Evolutionary conservation across 805 yeast species (phyloP).

Genomic region (Brettanomyces custersianus): DNA sequence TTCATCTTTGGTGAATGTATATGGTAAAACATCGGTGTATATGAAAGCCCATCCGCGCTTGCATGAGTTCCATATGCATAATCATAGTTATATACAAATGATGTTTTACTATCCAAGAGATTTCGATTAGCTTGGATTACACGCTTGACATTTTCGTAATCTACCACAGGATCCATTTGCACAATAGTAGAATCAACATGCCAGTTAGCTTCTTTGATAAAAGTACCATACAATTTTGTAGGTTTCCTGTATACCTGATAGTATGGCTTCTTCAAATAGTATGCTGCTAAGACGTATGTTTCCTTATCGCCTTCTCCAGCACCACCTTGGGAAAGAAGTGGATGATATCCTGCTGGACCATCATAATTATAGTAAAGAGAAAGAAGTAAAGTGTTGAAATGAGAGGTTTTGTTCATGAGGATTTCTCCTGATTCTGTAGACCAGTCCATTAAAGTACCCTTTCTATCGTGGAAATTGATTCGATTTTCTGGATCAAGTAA

Average conservation of each 20-base stretch:
- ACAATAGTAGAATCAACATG: conserved; percentile 17
- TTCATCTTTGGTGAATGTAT: conserved; percentile 43
- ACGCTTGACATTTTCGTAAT: conserved; percentile 13
- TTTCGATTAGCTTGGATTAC: conserved; percentile 1
- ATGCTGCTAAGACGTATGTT: conserved; percentile 60
- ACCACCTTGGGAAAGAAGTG: conserved; percentile 49
- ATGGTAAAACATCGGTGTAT: conserved; percentile 27
- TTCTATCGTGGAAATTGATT: conserved; percentile 48
- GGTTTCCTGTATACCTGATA: conserved; percentile 37
- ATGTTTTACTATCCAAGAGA: neutral
- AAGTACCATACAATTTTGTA: conserved; percentile 14
- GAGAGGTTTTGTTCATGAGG: conserved; percentile 45
- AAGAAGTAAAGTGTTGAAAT: conserved; percentile 47
- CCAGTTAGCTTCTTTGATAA: conserved; percentile 9
- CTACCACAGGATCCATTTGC: conserved; percentile 23
- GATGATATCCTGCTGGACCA: conserved; percentile 53
- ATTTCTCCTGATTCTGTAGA: conserved; percentile 65
- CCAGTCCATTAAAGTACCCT: conserved; percentile 56
- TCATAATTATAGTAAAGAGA: conserved; percentile 57
- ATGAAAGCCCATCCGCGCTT: conserved; percentile 2
- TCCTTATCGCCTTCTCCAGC: conserved; percentile 75
- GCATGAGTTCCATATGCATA: conserved; percentile 11
- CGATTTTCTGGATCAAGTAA: conserved; percentile 12
- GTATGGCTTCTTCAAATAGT: conserved; percentile 32
- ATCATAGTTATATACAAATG: conserved; percentile 13